Evolutionary conservation across 2,329 filamentous ascomycete genomes (phyloP).

Genomic region (Diaporthe eres): DNA sequence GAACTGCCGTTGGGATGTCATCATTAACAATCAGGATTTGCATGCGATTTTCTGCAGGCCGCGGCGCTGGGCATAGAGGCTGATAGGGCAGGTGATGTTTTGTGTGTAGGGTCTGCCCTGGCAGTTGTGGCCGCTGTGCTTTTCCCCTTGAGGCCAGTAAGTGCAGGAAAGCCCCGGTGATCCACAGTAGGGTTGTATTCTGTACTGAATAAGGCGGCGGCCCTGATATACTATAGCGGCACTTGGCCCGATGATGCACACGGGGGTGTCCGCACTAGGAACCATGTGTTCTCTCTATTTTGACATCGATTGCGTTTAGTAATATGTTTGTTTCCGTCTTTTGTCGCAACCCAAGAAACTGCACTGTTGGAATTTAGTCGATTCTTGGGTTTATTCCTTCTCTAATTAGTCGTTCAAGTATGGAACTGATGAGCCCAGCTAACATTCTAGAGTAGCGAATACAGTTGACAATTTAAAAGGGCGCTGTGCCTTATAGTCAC

Average conservation of each 20-base stretch:
- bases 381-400: too few species aligned
- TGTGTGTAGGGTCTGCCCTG: not conserved
- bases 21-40: not conserved
- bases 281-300: not conserved
- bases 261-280: not conserved
- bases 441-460: not conserved
- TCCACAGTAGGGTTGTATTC: not conserved
- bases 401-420: too few species aligned
- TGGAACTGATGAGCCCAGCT: too few species aligned
- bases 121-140: not conserved
- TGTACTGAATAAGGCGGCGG: not conserved
- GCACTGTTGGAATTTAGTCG: too few species aligned
- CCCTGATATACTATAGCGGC: not conserved
- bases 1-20: not conserved
- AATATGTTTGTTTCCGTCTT: not conserved
- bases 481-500: too few species aligned
- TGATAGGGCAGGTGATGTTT: not conserved
- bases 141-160: not conserved
- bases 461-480: not conserved
- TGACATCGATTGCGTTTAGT: not conserved
- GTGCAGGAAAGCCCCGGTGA: not conserved
- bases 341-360: not conserved
- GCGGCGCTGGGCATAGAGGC: not conserved
- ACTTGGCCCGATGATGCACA: constrained; percentile 8
- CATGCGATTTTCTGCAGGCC: not conserved